Base-by-base conservation (phyloP, 768 basidiomycete species). In the Austroboletus festivus region DNA sequence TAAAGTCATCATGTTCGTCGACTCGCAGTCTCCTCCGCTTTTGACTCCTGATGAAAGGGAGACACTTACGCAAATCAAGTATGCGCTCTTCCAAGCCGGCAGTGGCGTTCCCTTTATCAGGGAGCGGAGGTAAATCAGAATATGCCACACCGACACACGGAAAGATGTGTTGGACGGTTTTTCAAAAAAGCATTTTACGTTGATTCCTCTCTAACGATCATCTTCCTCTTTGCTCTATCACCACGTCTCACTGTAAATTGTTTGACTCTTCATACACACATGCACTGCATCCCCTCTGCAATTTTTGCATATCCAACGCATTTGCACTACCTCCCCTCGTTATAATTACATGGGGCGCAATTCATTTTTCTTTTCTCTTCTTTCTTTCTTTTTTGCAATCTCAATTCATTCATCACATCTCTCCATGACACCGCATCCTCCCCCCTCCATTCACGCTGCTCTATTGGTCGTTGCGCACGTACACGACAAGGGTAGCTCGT, bases 1-100 rank as follows among this genome's bases (percentile, higher is more conserved):
- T 60, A 78, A 69, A 53, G 68, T 85, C 48, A 71, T 84, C 52
- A 38, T 66, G 12, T 85, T 75, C 51, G 61, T 83, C 52, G 78
- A 83, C 60, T 64, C 70, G 26, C 70, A 68, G 41, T 54, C 59
- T 34, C 62, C 62, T 9, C 38, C 56, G 19, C 52, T 71, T 7
- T 49, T 73, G 52, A 62, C 59, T 33, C 42, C 47, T 8, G 65
- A 59, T 43, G 76, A 76, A 55, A 73, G 72, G 38, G 62, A 62
- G 42, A 61, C 60, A 22, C 76, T 84, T 37, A 53, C 63, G 18
- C 68, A 73, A 40, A 70, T 83, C 57, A 82, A 81, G 63, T 70
- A 64, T 44, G 74, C 73, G 18, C 68, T 84, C 48, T 81, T 82
- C 58, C 77, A 80, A 53, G 69, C 72, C 31, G 73, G 55, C 28